Conservation (phyloP, 257 asterid species). For the Ocimum tenuiflorum region DNA sequence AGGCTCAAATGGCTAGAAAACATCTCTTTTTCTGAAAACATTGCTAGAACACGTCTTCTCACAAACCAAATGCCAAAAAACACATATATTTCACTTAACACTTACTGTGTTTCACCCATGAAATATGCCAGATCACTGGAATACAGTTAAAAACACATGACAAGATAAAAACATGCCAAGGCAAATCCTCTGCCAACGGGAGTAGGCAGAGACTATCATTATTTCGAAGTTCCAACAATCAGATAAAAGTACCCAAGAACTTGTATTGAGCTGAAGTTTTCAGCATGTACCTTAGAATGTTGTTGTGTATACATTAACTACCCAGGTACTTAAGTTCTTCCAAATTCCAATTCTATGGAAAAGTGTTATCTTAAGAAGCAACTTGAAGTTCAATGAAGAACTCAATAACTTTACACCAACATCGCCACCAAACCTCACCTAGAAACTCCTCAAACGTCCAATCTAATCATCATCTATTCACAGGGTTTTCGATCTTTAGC, state of each 20-base stretch:
- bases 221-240: neutral
- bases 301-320: neutral
- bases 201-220: neutral
- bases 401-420: neutral
- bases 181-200: neutral
- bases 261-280: neutral
- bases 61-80: neutral
- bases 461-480: neutral
- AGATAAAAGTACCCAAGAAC: neutral
- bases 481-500: neutral
- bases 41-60: neutral
- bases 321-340: neutral
- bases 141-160: neutral
- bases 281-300: neutral
- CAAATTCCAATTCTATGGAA: neutral
- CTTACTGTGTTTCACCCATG: neutral
- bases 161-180: neutral
- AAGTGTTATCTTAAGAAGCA: neutral
- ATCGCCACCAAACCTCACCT: neutral
- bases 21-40: neutral
- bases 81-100: neutral
- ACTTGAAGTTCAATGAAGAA: constrained; percentile 10
- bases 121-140: neutral
- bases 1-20: neutral
- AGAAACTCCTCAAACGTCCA: neutral